phyloP scores from a whole-genome alignment of 2,329 filamentous ascomycete species.

The Penicillium sp. region DNA sequence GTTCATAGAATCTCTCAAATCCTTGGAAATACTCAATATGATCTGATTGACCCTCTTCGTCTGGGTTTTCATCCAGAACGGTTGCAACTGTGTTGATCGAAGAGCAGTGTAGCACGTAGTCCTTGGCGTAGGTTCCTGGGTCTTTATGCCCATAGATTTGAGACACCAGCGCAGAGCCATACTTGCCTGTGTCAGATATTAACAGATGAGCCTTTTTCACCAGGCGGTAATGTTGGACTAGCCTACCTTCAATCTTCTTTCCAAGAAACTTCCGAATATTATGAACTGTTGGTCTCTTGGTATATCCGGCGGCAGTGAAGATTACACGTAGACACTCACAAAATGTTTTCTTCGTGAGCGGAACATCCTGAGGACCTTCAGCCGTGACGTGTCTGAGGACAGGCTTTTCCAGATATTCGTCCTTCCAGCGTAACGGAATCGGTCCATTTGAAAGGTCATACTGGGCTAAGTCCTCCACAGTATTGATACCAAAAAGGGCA shows the following conservation, averaged over 20 bases:
- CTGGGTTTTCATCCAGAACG: constrained; percentile 5
- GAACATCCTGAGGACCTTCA: constrained; percentile 13
- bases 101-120: constrained; percentile 21
- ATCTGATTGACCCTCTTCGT: constrained; percentile 13
- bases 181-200: constrained; percentile 12
- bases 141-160: constrained; percentile 20
- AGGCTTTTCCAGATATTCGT: constrained; percentile 17
- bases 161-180: constrained; percentile 22
- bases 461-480: constrained; percentile 11
- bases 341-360: constrained; percentile 10
- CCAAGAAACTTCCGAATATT: constrained; percentile 13
- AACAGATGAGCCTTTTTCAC: background rate
- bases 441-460: constrained; percentile 14
- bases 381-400: constrained; percentile 17
- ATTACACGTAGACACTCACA: constrained; percentile 8
- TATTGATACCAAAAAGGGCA: constrained; percentile 13
- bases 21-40: constrained; percentile 19
- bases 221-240: background rate
- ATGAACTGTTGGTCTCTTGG: constrained; percentile 7
- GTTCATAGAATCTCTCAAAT: constrained; percentile 13
- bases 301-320: constrained; percentile 13
- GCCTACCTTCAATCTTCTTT: constrained; percentile 12
- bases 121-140: constrained; percentile 14
- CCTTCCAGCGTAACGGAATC: constrained; percentile 16
- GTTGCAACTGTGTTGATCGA: constrained; percentile 20